A percentile compares a stretch with the other conserved stretches of the same genome.
phyloP scores from a whole-genome alignment of 2,329 filamentous ascomycete species.

The Cercospora berteroae region DNA sequence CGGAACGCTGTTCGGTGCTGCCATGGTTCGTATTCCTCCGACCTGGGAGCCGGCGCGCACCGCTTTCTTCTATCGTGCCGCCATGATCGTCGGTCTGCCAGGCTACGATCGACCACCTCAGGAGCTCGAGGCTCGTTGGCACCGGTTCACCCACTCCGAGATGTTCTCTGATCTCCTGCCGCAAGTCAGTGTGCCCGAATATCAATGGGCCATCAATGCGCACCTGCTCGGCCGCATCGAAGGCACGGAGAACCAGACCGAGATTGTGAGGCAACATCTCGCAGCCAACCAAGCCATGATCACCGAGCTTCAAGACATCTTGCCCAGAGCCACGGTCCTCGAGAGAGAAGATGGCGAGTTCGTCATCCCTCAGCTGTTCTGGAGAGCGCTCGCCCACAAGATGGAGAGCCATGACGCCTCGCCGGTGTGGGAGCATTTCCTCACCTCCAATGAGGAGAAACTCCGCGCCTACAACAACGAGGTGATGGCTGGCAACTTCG shows the following conservation, averaged over 20 bases:
- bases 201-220: conserved; percentile 14
- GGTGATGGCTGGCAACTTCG: conserved; percentile 17
- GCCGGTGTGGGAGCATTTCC: conserved; percentile 32
- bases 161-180: conserved; percentile 9
- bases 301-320: conserved; percentile 10
- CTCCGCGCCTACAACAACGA: conserved; percentile 42
- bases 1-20: not conserved
- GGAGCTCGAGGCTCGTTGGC: conserved; percentile 3
- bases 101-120: conserved; percentile 2
- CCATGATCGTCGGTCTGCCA: conserved; percentile 3
- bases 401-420: conserved; percentile 51
- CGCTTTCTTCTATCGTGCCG: not conserved
- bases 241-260: not conserved
- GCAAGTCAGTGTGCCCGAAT: conserved; percentile 5
- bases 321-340: conserved; percentile 9
- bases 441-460: conserved; percentile 39
- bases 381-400: conserved; percentile 59
- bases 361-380: conserved; percentile 62
- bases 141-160: not conserved
- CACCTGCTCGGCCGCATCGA: conserved; percentile 14
- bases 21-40: not conserved
- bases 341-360: conserved; percentile 47
- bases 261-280: not conserved
- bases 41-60: not conserved
- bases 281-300: conserved; percentile 8